These are phyloP conservation scores for Peronospora destructor DNA, from an alignment of 352 stramenopile species.

Conservation along the genomic window DNA sequence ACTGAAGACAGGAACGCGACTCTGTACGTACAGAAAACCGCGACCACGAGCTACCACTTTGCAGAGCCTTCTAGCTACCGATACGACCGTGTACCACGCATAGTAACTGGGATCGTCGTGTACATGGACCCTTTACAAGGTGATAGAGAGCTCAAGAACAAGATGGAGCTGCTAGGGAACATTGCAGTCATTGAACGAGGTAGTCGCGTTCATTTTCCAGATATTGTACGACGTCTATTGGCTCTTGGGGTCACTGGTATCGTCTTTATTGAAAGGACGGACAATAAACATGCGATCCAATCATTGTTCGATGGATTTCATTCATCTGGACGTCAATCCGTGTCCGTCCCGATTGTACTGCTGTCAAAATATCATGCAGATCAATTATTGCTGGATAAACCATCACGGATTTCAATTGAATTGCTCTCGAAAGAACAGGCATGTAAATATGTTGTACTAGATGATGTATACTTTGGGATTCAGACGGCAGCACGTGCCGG, in stretches of 20 bases:
- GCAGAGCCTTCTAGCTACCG: slow-evolving; percentile 77
- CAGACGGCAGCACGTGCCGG: slow-evolving; percentile 63
- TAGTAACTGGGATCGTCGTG: slow-evolving; percentile 43
- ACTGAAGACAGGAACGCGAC: slow-evolving; percentile 21
- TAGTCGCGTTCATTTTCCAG: slow-evolving; percentile 74
- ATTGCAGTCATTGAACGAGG: slow-evolving; percentile 76
- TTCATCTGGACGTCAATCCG: slow-evolving; percentile 67
- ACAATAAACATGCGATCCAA: slow-evolving; percentile 50
- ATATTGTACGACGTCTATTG: slow-evolving; percentile 71
- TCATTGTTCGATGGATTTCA: slow-evolving; percentile 85
- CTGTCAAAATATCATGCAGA: slow-evolving; percentile 75
- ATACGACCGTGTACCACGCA: slow-evolving; percentile 55
- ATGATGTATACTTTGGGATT: slow-evolving; percentile 71
- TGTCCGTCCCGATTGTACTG: slow-evolving; percentile 72
- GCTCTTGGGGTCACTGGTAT: slow-evolving; percentile 56
- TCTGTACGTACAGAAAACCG: slow-evolving; percentile 28
- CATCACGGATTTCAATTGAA: slow-evolving; percentile 55
- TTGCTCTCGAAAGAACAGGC: slow-evolving; percentile 62
- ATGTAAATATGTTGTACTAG: slow-evolving; percentile 52
- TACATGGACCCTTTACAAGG: slow-evolving; percentile 63
- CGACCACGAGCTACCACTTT: slow-evolving; percentile 52
- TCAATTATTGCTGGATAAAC: slow-evolving; percentile 51
- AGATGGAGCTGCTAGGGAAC: slow-evolving; percentile 43
- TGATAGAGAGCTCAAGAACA: slow-evolving; percentile 64
- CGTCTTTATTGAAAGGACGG: slow-evolving; percentile 68